Evolutionary conservation across 2,329 filamentous ascomycete species (phyloP), one percentile per base, ranked within the genome.

Genomic region (Fusarium subtropicale): DNA sequence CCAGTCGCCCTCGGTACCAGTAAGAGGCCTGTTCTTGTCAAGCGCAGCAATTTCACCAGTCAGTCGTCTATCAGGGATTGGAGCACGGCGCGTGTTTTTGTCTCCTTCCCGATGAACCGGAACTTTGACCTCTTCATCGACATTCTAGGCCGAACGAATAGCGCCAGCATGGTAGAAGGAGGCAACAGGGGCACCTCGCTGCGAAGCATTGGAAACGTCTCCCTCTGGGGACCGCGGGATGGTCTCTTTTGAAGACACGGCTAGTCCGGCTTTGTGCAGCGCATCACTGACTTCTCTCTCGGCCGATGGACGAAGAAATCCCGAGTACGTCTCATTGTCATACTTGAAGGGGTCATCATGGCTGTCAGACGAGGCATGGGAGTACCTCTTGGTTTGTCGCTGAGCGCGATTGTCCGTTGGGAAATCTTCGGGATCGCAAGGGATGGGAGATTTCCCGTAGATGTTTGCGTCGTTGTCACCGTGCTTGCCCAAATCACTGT

Each of bases 311-410:
- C 78, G 75, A 11, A 84, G 68, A 39, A 81, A 81, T 12, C 76
- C 61, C 16, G 75, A 77, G 64, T 83, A 83, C 3, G 74, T 64
- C 11, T 77, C 76, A 34, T 74, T 76, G 67, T 85, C 83, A 62
- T 84, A 86, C 48, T 78, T 77, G 74, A 86, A 86, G 0, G 81
- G 83, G 41, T 85, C 82, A 1, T 76, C 79, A 28, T 77, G 79
- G 5, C 74, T 74, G 26, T 78, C 78, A 63, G 74, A 77, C 3
- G 79, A 80, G 57, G 79, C 41, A 61, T 75, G 71, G n/a, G 77
- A 68, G 54, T 72, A 42, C 65, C 68, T 72, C 31, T 65, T 66
- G 34, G 45, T 22, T 10, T 60, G 38, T 12, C 72, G 61, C 5
- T 61, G 58, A 18, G 57, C 44, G 30, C 44, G 39, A 22, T 56